Evolutionary conservation across 163 green algal genomes (phyloP).

Genomic region (Scenedesmus sp.): DNA sequence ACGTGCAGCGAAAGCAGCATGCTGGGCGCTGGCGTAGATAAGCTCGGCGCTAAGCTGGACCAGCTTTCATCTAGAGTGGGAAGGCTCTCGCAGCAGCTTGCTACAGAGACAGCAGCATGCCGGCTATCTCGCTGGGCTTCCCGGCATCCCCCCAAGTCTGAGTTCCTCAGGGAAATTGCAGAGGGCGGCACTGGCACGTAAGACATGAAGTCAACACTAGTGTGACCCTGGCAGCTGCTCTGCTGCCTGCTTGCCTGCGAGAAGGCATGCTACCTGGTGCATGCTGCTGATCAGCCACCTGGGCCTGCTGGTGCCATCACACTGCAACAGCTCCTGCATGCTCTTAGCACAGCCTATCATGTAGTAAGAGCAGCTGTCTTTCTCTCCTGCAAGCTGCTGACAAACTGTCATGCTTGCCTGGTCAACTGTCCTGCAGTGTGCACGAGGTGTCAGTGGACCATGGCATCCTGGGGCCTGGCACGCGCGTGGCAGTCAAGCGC

Average conservation of each 20-base stretch:
- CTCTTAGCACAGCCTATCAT: not conserved
- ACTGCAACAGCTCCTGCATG: not conserved
- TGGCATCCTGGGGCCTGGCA: not conserved
- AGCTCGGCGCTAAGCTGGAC: slow-evolving; percentile 19
- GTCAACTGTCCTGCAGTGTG: slow-evolving; percentile 21
- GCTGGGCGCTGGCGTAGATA: slow-evolving; percentile 37
- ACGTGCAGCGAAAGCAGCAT: not conserved
- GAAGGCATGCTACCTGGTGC: not conserved
- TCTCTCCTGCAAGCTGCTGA: not conserved
- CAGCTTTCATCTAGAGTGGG: slow-evolving; percentile 18
- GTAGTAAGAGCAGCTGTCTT: not conserved
- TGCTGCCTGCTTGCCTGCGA: not conserved
- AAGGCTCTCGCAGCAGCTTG: slow-evolving; percentile 21
- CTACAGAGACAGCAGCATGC: slow-evolving; percentile 28
- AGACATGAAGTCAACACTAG: not conserved
- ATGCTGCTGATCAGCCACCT: not conserved
- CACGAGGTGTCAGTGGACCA: slow-evolving; percentile 36
- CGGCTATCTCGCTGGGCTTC: slow-evolving; percentile 45
- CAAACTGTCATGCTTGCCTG: not conserved
- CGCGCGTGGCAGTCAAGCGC: slow-evolving; percentile 33
- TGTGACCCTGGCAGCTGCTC: not conserved
- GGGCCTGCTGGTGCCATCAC: not conserved
- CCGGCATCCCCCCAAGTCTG: slow-evolving; percentile 27
- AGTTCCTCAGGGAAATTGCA: slow-evolving; percentile 34
- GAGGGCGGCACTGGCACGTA: slow-evolving; percentile 46